Conservation (phyloP, 768 basidiomycete species). For the Macrolepiota fuliginosa region DNA sequence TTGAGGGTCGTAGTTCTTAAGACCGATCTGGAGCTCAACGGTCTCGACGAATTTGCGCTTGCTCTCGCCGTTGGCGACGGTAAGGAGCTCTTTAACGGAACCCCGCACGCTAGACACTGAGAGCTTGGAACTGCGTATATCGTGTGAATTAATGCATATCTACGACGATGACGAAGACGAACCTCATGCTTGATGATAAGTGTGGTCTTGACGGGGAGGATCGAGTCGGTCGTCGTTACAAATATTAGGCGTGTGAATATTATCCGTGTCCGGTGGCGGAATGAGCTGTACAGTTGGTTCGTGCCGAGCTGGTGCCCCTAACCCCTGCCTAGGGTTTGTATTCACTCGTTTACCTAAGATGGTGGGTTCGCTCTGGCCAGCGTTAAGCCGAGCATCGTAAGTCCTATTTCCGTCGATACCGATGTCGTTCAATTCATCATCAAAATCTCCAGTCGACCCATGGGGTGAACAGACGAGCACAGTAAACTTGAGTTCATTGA, state of each 20-base stretch:
- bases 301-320: neutral
- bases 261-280: conserved; percentile 9
- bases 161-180: conserved; percentile 8
- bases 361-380: neutral
- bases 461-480: conserved; percentile 5
- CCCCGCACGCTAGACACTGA: conserved; percentile 99
- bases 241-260: conserved; percentile 2
- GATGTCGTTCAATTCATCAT: conserved; percentile 7
- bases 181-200: conserved; percentile 25
- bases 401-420: conserved; percentile 2
- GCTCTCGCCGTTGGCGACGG: conserved; percentile 81
- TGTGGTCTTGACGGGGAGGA: conserved; percentile 24
- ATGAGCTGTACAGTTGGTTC: conserved; percentile 12
- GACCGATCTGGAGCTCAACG: conserved; percentile 92
- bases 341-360: conserved; percentile 2
- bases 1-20: conserved; percentile 99
- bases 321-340: neutral
- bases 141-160: neutral
- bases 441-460: conserved; percentile 1
- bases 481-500: conserved; percentile 5
- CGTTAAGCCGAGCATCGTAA: neutral
- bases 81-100: conserved; percentile 89
- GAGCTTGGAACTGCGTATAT: conserved; percentile 64
- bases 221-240: neutral
- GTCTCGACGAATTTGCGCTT: conserved; percentile 95